A percentile compares a stretch with the other conserved stretches of the same genome.
Conservation (phyloP, 192 early-diverging fungal species). For the Lobosporangium transversale region DNA sequence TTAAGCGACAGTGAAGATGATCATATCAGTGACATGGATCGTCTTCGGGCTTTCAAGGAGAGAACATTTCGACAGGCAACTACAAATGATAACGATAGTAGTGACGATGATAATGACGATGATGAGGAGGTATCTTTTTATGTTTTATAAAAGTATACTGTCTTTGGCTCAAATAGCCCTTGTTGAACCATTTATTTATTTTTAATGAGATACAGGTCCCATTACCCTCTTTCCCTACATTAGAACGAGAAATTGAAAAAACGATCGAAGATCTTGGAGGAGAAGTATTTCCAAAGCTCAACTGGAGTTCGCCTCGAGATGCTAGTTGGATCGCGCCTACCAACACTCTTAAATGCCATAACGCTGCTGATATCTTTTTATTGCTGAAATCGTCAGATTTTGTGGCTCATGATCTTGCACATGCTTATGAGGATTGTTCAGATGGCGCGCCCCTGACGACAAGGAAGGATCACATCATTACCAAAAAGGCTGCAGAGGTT, state of each 20-base stretch:
- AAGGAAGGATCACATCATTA: neutral
- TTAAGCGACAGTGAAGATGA: slow-evolving; percentile 36
- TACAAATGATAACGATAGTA: slow-evolving; percentile 1
- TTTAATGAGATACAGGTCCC: slow-evolving; percentile 4
- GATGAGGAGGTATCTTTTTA: slow-evolving; percentile 49
- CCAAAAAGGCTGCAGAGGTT: neutral
- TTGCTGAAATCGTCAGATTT: slow-evolving; percentile 95
- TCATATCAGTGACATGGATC: slow-evolving; percentile 33
- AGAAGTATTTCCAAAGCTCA: slow-evolving; percentile 91
- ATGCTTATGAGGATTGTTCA: slow-evolving; percentile 78
- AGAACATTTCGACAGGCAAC: slow-evolving; percentile 12
- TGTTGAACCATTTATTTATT: neutral
- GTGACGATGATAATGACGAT: slow-evolving; percentile 46
- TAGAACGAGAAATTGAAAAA: slow-evolving; percentile 68
- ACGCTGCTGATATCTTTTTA: slow-evolving; percentile 82
- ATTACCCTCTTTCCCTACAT: slow-evolving; percentile 69
- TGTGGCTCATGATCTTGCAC: slow-evolving; percentile 82
- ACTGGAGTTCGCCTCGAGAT: slow-evolving; percentile 96
- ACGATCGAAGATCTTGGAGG: slow-evolving; percentile 81
- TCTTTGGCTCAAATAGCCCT: too few relatives aligned
- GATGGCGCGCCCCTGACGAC: slow-evolving; percentile 15
- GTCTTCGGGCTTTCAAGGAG: slow-evolving; percentile 16
- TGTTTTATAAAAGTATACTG: too few relatives aligned
- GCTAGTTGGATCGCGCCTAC: slow-evolving; percentile 90
- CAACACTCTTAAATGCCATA: slow-evolving; percentile 81